Percentiles rank a stretch among this genome's conserved stretches.
Conservation (phyloP, 1,284 basidiomycete genomes). For the Vanrija sp. region DNA sequence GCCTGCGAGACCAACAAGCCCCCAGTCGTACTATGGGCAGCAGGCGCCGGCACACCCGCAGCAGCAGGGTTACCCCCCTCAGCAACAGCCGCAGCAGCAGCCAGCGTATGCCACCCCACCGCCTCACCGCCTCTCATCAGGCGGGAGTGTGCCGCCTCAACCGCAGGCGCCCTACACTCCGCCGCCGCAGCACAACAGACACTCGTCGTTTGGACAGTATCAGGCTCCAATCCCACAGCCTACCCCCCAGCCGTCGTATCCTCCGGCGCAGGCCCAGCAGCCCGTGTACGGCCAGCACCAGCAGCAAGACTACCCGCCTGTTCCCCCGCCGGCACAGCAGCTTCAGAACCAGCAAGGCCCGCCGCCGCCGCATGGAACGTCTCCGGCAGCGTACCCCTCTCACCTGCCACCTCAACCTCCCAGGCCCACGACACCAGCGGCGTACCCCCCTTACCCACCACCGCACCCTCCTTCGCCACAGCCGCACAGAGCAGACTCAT, state of each 20-base stretch:
- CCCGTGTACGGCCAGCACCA: background rate
- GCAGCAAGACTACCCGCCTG: background rate
- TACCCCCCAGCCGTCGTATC: background rate
- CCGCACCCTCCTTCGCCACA: background rate
- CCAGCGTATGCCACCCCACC: background rate
- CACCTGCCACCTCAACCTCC: background rate
- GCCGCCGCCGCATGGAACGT: background rate
- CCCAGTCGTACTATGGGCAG: background rate
- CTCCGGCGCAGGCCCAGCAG: background rate
- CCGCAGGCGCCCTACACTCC: background rate
- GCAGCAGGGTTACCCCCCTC: background rate
- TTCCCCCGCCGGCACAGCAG: background rate
- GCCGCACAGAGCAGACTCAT: background rate
- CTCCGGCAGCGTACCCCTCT: background rate
- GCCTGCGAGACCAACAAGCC: conserved; percentile 8
- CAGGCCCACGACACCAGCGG: background rate
- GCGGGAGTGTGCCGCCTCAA: background rate
- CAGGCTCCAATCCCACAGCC: background rate
- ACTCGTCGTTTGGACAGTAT: background rate
- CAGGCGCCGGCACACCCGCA: background rate
- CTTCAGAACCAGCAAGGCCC: background rate
- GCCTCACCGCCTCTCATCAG: background rate
- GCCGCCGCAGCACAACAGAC: background rate
- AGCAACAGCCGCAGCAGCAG: background rate
- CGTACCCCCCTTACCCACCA: background rate